Conservation (phyloP, 441 rosid genomes). For the Mallotus repandus region DNA sequence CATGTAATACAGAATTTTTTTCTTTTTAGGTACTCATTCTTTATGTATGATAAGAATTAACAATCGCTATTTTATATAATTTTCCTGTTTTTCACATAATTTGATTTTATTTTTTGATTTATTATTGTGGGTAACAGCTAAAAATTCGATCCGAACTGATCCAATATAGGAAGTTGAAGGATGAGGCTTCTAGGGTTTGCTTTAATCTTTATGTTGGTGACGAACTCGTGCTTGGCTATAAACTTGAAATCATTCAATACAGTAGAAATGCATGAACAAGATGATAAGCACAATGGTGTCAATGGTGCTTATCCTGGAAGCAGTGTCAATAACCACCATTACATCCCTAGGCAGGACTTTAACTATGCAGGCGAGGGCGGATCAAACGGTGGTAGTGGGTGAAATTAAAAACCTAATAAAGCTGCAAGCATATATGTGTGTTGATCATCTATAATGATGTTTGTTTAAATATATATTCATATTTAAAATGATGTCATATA, state of each 20-base stretch:
- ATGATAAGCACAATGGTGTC: constrained; percentile 7
- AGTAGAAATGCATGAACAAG: not conserved
- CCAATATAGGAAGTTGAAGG: not conserved
- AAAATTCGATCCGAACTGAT: not conserved
- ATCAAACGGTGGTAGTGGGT: constrained; percentile 12
- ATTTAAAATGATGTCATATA: no score
- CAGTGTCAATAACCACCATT: constrained; percentile 48
- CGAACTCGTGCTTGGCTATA: constrained; percentile 31
- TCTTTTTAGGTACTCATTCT: no score
- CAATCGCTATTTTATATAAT: no score
- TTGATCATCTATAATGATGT: no score
- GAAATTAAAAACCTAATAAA: not conserved
- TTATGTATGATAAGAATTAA: no score
- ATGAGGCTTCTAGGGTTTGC: constrained; percentile 28
- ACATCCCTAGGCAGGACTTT: constrained; percentile 52
- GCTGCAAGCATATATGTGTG: no score
- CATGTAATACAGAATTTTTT: no score
- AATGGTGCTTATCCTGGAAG: constrained; percentile 28
- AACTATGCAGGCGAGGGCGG: constrained; percentile 32
- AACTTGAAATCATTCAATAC: constrained; percentile 4
- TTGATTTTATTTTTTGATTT: not conserved
- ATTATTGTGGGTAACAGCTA: not conserved
- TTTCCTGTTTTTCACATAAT: not conserved
- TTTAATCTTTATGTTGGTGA: constrained; percentile 24
- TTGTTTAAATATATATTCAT: no score